Conservation (phyloP, 768 basidiomycete species). For the Suillus fuscotomentosus region DNA sequence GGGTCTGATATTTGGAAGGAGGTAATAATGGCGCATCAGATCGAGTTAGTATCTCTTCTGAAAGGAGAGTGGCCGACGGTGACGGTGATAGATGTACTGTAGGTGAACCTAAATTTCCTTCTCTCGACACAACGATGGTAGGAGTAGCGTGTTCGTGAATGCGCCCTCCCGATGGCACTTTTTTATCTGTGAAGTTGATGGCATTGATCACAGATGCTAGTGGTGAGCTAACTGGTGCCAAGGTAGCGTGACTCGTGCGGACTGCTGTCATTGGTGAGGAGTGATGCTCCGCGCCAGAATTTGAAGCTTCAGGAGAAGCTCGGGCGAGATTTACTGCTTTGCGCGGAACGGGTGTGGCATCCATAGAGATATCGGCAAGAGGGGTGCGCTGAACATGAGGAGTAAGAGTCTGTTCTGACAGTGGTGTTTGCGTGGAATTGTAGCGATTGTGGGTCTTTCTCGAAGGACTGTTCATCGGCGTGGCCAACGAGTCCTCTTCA, state of each 20-base stretch:
- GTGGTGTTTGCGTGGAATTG: conserved; percentile 5
- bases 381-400: conserved; percentile 6
- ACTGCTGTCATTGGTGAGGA: conserved; percentile 7
- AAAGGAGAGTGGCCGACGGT: conserved; percentile 6
- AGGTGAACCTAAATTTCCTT: conserved; percentile 1
- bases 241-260: conserved; percentile 2
- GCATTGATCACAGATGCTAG: conserved; percentile 30
- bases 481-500: conserved; percentile 1
- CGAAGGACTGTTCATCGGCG: conserved; percentile 1
- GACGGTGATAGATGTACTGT: conserved; percentile 6
- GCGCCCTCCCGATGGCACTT: neutral
- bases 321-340: conserved; percentile 6
- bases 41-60: conserved; percentile 1
- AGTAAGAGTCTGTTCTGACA: neutral
- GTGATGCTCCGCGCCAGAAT: neutral
- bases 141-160: neutral
- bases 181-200: conserved; percentile 19
- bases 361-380: conserved; percentile 13
- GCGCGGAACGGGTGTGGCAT: conserved; percentile 16
- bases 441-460: neutral
- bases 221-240: conserved; percentile 22
- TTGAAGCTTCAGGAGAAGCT: neutral
- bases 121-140: conserved; percentile 5
- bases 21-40: conserved; percentile 2
- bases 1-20: neutral